Conservation (phyloP, 345 rosid species). For the Laguncularia racemosa region DNA sequence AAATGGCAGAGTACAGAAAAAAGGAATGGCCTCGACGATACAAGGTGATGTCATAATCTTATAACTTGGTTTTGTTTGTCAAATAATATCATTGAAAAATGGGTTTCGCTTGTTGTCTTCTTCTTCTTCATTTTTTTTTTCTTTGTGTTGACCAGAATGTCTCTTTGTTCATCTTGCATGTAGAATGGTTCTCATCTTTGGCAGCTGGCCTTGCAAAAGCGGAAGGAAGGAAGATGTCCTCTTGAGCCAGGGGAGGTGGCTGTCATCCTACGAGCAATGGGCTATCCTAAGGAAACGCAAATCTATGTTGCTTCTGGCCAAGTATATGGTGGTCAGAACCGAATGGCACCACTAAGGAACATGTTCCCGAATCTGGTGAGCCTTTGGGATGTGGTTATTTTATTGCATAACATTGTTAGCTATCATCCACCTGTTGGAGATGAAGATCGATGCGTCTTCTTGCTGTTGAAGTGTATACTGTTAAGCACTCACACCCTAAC, state of each 20-base stretch:
- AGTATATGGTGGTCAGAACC: slow-evolving; percentile 97
- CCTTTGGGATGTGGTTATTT: neutral
- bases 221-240: slow-evolving; percentile 99
- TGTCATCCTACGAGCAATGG: slow-evolving; percentile 94
- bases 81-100: too few species aligned
- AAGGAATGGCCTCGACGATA: slow-evolving; percentile 99
- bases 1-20: slow-evolving; percentile 89
- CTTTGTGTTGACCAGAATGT: neutral
- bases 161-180: slow-evolving; percentile 14
- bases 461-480: too few species aligned
- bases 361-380: slow-evolving; percentile 97
- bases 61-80: too few species aligned
- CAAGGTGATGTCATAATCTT: slow-evolving; percentile 41
- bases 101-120: too few species aligned
- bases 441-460: neutral
- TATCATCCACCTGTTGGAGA: neutral
- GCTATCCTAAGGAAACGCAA: slow-evolving; percentile 97
- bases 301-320: slow-evolving; percentile 99
- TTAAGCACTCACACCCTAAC: too few species aligned
- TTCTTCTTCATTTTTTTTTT: too few species aligned
- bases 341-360: slow-evolving; percentile 97
- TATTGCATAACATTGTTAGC: too few species aligned
- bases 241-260: slow-evolving; percentile 99
- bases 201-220: slow-evolving; percentile 89
- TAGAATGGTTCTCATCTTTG: slow-evolving; percentile 99